Percentiles rank a stretch among this genome's conserved stretches.
Evolutionary conservation across 2,329 filamentous ascomycete species (phyloP).

Genomic region (Neobulgaria alba): DNA sequence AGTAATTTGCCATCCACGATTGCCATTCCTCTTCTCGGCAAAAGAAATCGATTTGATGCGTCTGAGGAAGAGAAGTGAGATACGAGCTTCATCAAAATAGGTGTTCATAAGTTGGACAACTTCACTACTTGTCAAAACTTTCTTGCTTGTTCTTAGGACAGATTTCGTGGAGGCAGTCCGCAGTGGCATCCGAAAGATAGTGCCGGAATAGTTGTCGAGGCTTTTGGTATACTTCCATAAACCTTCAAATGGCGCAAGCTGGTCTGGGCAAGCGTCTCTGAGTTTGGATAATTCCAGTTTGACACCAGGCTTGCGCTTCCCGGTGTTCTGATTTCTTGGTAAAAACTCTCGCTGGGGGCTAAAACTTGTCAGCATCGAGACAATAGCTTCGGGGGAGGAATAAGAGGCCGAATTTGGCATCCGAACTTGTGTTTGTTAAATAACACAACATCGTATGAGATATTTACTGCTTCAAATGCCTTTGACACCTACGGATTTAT

Average conservation of each 20-base stretch:
- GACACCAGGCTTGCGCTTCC: conserved; percentile 18
- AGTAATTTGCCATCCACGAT: too few species aligned
- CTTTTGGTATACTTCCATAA: conserved; percentile 19
- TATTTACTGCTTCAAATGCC: too few species aligned
- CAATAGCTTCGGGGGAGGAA: not conserved
- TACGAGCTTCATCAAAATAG: conserved; percentile 22
- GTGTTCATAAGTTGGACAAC: conserved; percentile 7
- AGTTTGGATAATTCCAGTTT: conserved; percentile 18
- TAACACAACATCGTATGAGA: too few species aligned
- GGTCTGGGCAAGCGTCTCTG: conserved; percentile 13
- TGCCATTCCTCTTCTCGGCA: not conserved
- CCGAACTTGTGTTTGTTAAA: too few species aligned
- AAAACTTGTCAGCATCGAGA: too few species aligned
- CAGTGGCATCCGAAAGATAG: conserved; percentile 25
- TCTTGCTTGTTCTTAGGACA: conserved; percentile 6
- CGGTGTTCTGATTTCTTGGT: conserved; percentile 12
- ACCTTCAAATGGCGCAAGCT: conserved; percentile 17
- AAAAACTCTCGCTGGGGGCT: conserved; percentile 23
- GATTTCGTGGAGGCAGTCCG: conserved; percentile 4
- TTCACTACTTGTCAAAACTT: conserved; percentile 2
- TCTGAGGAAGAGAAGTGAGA: conserved; percentile 22
- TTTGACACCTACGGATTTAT: too few species aligned
- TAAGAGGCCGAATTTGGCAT: not conserved
- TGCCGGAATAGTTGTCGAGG: conserved; percentile 18
- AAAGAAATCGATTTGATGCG: conserved; percentile 17